Evolutionary conservation across 768 basidiomycete species (phyloP).

Genomic region (Gloeopeniophorella convolvens): DNA sequence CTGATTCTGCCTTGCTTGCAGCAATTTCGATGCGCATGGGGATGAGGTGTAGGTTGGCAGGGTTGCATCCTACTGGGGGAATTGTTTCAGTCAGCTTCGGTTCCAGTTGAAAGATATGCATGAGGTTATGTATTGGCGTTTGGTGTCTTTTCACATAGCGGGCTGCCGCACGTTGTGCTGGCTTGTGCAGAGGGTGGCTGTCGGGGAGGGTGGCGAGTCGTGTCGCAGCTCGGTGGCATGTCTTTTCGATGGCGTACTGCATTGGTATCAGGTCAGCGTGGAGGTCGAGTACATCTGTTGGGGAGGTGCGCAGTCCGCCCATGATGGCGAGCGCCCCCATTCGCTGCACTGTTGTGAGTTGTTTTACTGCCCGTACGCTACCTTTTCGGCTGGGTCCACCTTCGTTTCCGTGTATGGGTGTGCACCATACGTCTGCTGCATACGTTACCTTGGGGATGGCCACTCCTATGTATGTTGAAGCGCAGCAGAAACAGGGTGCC

Average conservation of each 20-base stretch:
- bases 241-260: background rate
- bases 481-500: no score
- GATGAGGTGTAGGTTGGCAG: background rate
- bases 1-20: background rate
- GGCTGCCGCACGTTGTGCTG: background rate
- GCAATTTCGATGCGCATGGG: background rate
- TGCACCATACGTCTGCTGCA: background rate
- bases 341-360: slow-evolving; percentile 16
- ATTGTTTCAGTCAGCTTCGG: slow-evolving; percentile 11
- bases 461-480: no score
- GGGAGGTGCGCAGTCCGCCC: background rate
- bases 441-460: background rate
- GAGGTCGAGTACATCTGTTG: background rate
- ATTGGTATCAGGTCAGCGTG: slow-evolving; percentile 16
- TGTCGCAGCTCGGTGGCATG: background rate
- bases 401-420: background rate
- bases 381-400: background rate
- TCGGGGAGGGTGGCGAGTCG: slow-evolving; percentile 17
- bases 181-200: slow-evolving; percentile 4
- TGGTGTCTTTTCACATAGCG: background rate
- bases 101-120: background rate
- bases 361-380: background rate
- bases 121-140: slow-evolving; percentile 17
- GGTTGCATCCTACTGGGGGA: background rate
- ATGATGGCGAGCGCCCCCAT: slow-evolving; percentile 1